Evolutionary conservation across 1,139 yeast species (phyloP).

Genomic region (Pichiaceae sp.): DNA sequence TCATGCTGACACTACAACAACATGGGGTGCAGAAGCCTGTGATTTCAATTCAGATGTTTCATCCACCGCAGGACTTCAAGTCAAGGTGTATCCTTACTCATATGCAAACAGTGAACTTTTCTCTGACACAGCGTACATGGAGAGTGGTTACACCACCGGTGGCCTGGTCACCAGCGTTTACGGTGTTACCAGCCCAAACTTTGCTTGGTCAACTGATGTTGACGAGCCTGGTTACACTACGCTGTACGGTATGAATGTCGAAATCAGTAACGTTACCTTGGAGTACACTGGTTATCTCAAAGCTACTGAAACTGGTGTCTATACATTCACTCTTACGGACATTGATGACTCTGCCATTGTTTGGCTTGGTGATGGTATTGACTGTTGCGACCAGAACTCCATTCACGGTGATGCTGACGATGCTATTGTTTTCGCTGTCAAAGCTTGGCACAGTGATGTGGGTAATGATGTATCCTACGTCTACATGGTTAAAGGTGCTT

Average conservation of each 20-base stretch:
- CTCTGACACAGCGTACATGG: not conserved
- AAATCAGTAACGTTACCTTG: not conserved
- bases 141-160: not conserved
- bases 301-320: conserved; percentile 3
- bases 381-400: conserved; percentile 5
- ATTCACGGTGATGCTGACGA: conserved; percentile 1
- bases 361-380: conserved; percentile 6
- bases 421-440: not conserved
- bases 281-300: conserved; percentile 1
- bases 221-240: not conserved
- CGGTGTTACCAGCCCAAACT: not conserved
- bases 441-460: not conserved
- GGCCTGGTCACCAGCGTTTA: not conserved
- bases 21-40: not conserved
- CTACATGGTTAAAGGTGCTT: conserved; percentile 12
- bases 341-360: conserved; percentile 2
- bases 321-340: not conserved
- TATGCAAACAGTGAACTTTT: not conserved
- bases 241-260: not conserved
- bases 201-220: not conserved
- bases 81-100: not conserved
- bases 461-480: too few species aligned
- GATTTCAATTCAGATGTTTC: not conserved
- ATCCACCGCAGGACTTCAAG: not conserved
- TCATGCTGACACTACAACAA: not conserved